Evolutionary conservation across 2,329 filamentous ascomycete genomes (phyloP), one percentile per base, ranked within the genome.

Genomic region (Xylariales sp.): DNA sequence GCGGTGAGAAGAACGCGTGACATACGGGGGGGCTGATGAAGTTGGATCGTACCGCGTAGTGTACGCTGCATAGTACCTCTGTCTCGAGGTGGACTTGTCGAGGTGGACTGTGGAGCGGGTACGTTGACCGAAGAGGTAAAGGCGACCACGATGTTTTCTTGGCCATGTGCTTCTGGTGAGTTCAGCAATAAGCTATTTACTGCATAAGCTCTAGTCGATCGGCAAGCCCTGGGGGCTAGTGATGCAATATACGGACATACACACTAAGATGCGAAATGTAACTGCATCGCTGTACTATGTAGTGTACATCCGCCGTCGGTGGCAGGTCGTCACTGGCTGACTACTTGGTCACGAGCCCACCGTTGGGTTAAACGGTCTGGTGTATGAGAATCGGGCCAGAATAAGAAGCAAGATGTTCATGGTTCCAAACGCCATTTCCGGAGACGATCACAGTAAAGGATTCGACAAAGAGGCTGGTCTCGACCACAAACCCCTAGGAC

Each of bases 1-100:
- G 69, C 69, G 69, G 69, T 71, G 69, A 70, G 67, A 59, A 53
- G 50, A 52, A 65, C 62, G 55, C 60, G 65, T 71, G 62, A 67
- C 64, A 71, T 64, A 62, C 58, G 43, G 60, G 66, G 49, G 52
- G 49, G 52, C 56, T 50, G 55, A 63, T 68, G 67, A 67, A 61
- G 64, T 63, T 67, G 69, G 67, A 64, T 65, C 64, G 62, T 64
- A 57, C 64, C 56, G 59, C 57, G 62, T 59, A 48, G 45, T 52
- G 62, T 46, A 60, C 55, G 41, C 34, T 62, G 48, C 65, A 65
- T 63, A 63, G 55, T 36, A 34, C 52, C 36, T 43, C 18, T 61
- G 39, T 34, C 57, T 49, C 16, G 46, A 62, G 48, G 65, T 62
- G 56, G 65, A 62, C 54, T 64, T 58, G 54, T 68, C 62, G 65